These are phyloP conservation scores for Lasiodiplodia sp. DNA, from an alignment of 2,329 filamentous ascomycete genomes.

Conservation along the genomic window DNA sequence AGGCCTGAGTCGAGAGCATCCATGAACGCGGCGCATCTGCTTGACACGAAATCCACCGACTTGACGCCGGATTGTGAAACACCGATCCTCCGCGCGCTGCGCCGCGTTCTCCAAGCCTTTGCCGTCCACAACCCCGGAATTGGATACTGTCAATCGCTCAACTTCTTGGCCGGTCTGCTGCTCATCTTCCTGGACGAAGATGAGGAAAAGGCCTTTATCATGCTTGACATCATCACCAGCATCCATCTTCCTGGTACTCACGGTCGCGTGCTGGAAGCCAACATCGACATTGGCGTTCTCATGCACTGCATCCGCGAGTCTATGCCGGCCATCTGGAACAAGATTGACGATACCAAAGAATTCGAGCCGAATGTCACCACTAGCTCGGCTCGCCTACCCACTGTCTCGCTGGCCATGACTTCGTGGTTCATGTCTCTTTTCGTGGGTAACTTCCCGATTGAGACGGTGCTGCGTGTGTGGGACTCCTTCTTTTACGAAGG, in stretches of 20 bases:
- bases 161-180: conserved; percentile 90
- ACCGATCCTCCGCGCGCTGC: conserved; percentile 78
- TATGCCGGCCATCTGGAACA: conserved; percentile 83
- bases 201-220: conserved; percentile 91
- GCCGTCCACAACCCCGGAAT: conserved; percentile 89
- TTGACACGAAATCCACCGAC: conserved; percentile 26
- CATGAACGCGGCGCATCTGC: conserved; percentile 35
- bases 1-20: conserved; percentile 66
- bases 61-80: conserved; percentile 62
- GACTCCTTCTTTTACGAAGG: conserved; percentile 96
- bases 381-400: conserved; percentile 68
- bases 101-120: conserved; percentile 87
- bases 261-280: conserved; percentile 87
- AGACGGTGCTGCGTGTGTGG: conserved; percentile 92
- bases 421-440: conserved; percentile 99
- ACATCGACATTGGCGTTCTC: conserved; percentile 90
- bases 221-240: conserved; percentile 90
- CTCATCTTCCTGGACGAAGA: conserved; percentile 81
- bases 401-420: conserved; percentile 90
- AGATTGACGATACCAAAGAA: conserved; percentile 79
- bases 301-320: conserved; percentile 86
- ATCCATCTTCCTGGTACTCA: conserved; percentile 91
- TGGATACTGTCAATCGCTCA: conserved; percentile 94
- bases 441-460: conserved; percentile 89
- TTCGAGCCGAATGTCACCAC: conserved; percentile 43